A percentile compares a stretch with the other conserved stretches of the same genome.
Conservation (phyloP, 2,329 filamentous ascomycete genomes). For the Ilyonectria robusta region DNA sequence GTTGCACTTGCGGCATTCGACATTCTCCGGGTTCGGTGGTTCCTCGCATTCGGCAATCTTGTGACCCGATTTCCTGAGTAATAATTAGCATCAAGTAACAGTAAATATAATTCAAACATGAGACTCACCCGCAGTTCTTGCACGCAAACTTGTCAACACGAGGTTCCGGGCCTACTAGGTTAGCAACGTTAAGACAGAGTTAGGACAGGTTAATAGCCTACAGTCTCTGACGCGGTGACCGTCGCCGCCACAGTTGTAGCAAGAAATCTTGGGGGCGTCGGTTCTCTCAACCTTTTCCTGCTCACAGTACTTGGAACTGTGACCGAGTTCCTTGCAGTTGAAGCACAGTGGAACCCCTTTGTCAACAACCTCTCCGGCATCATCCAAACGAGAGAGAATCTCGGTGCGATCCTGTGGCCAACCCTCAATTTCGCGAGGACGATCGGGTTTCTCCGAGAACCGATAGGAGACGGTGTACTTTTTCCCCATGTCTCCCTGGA, state of each 20-base stretch:
- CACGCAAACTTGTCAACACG: constrained; percentile 76
- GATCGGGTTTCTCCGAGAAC: constrained; percentile 69
- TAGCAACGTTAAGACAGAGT: constrained; percentile 23
- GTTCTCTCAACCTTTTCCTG: constrained; percentile 67
- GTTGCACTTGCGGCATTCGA: constrained; percentile 77
- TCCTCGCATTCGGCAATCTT: constrained; percentile 67
- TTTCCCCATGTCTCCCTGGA: constrained; percentile 77
- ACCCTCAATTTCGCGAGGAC: constrained; percentile 69
- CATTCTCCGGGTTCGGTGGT: constrained; percentile 72
- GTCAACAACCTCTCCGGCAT: constrained; percentile 76
- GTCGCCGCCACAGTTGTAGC: constrained; percentile 74
- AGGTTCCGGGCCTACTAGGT: constrained; percentile 65
- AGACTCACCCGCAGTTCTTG: constrained; percentile 73
- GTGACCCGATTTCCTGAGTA: constrained; percentile 64
- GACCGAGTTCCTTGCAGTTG: constrained; percentile 77
- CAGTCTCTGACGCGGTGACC: constrained; percentile 81
- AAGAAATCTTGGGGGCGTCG: constrained; percentile 65
- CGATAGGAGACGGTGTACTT: constrained; percentile 76
- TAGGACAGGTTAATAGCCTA: constrained; percentile 53
- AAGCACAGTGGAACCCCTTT: constrained; percentile 71
- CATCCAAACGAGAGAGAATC: constrained; percentile 73
- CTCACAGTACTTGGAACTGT: constrained; percentile 72
- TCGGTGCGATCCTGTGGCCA: constrained; percentile 74
- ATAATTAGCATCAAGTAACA: constrained; percentile 21
- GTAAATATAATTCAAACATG: neutral